Base-by-base conservation (phyloP, 139 green algal species). In the Microglena sp. region DNA sequence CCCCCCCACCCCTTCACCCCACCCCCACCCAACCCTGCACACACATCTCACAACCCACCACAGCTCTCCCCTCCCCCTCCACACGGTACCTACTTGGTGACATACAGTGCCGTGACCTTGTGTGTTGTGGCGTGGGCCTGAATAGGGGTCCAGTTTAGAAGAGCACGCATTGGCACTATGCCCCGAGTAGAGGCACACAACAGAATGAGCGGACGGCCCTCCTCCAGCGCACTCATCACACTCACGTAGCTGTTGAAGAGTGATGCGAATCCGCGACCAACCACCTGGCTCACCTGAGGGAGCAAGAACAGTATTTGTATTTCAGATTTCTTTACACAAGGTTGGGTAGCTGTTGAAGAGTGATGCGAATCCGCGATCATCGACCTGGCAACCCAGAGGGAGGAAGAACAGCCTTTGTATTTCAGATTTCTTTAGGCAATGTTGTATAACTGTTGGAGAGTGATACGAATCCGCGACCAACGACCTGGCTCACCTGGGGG, bases 251-350 rank as follows among this genome's bases (percentile, higher is more conserved):
- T 70, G 33, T 78, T 79, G 35, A 63, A 76, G 60, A 95, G 76
- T 0, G 82, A 86, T 5, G 76, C 71, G 62, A 88, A 95, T 74
- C 87, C 87, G 0, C 78, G 71, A 0, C 87, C 87, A 7, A 89
- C 62, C 6, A 91, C 83, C 36, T 87, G 64, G 40, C 15, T 11
- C 15, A 50, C 40, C 40, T 50, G 15, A n/a, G n/a, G n/a, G n/a
- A n/a, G n/a, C n/a, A n/a, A n/a, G n/a, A n/a, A n/a, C n/a, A n/a
- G n/a, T n/a, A n/a, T n/a, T n/a, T n/a, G n/a, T n/a, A n/a, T n/a
- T n/a, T n/a, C n/a, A n/a, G n/a, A n/a, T n/a, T n/a, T n/a, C n/a
- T n/a, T n/a, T n/a, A n/a, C n/a, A n/a, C n/a, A n/a, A n/a, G n/a
- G n/a, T n/a, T n/a, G n/a, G n/a, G 8, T 63, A 65, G 44, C 78